phyloP scores from a whole-genome alignment of 1,139 yeast genomes.

The Magnusiomyces paraingens region DNA sequence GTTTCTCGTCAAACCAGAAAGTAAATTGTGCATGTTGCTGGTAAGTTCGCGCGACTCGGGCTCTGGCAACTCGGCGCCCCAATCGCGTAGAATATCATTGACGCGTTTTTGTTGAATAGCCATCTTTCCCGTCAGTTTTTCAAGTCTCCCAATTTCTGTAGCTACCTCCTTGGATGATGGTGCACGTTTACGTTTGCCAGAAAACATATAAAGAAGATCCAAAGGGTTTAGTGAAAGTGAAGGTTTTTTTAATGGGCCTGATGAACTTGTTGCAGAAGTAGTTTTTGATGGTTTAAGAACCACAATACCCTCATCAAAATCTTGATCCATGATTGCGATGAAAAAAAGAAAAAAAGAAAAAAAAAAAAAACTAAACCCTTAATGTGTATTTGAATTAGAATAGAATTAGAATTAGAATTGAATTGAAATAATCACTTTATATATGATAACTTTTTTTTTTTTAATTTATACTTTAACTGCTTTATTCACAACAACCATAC shows the following conservation, averaged over 20 bases:
- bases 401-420: too few relatives aligned
- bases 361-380: too few relatives aligned
- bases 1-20: constrained; percentile 2
- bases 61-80: constrained; percentile 15
- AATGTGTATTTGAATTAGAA: too few relatives aligned
- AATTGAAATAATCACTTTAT: too few relatives aligned
- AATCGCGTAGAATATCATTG: constrained; percentile 8
- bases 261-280: too few relatives aligned
- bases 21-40: constrained; percentile 11
- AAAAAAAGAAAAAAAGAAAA: too few relatives aligned
- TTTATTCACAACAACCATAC: neutral
- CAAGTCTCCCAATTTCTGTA: constrained; percentile 11
- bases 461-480: too few relatives aligned
- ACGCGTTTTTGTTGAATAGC: constrained; percentile 9
- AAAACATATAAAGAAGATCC: constrained; percentile 1
- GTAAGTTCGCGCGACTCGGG: constrained; percentile 15
- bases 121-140: constrained; percentile 10
- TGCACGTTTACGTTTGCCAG: constrained; percentile 5
- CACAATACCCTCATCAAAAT: too few relatives aligned
- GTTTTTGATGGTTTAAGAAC: too few relatives aligned
- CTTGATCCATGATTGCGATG: too few relatives aligned
- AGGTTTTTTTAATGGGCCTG: too few relatives aligned
- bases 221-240: neutral
- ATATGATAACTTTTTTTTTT: too few relatives aligned
- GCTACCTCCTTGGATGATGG: constrained; percentile 12